Conservation (phyloP, 768 basidiomycete species). For the Sporobolomyces pararoseus region DNA sequence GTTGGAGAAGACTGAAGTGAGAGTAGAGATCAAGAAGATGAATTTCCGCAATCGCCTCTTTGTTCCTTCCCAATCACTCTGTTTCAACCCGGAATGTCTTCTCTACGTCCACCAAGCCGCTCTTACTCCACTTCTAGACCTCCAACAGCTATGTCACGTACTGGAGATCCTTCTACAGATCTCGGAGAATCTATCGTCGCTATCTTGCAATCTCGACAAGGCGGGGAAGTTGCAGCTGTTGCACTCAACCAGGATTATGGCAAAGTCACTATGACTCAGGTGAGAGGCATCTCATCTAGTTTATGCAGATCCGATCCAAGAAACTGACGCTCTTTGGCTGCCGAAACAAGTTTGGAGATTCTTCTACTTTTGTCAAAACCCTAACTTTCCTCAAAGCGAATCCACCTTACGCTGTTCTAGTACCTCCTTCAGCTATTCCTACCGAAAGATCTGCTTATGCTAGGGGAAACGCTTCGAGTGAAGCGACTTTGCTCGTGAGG, state of each 20-base stretch:
- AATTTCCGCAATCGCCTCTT: background rate
- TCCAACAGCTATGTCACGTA: background rate
- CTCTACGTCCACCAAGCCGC: background rate
- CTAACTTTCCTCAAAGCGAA: slow-evolving; percentile 80
- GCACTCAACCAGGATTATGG: slow-evolving; percentile 77
- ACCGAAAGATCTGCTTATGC: slow-evolving; percentile 6
- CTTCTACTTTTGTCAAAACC: slow-evolving; percentile 82
- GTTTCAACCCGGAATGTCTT: background rate
- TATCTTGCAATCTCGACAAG: slow-evolving; percentile 48
- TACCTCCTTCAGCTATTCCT: too few relatives aligned
- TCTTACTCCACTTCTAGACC: slow-evolving; percentile 14
- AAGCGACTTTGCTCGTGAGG: slow-evolving; percentile 62
- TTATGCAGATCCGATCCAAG: too few relatives aligned
- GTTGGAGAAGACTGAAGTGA: background rate
- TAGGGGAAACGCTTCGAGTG: slow-evolving; percentile 20
- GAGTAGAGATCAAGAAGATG: background rate
- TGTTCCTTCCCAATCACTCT: slow-evolving; percentile 3
- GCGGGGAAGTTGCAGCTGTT: slow-evolving; percentile 82
- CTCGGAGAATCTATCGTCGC: slow-evolving; percentile 24
- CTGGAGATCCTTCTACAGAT: background rate
- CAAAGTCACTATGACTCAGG: slow-evolving; percentile 72
- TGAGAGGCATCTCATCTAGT: slow-evolving; percentile 48
- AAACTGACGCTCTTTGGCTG: too few relatives aligned
- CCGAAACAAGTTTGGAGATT: slow-evolving; percentile 82
- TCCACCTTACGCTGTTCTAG: slow-evolving; percentile 62